A percentile compares a stretch with the other conserved stretches of the same genome.
phyloP scores from a whole-genome alignment of 768 basidiomycete genomes.

The Coprinopsis sp. region DNA sequence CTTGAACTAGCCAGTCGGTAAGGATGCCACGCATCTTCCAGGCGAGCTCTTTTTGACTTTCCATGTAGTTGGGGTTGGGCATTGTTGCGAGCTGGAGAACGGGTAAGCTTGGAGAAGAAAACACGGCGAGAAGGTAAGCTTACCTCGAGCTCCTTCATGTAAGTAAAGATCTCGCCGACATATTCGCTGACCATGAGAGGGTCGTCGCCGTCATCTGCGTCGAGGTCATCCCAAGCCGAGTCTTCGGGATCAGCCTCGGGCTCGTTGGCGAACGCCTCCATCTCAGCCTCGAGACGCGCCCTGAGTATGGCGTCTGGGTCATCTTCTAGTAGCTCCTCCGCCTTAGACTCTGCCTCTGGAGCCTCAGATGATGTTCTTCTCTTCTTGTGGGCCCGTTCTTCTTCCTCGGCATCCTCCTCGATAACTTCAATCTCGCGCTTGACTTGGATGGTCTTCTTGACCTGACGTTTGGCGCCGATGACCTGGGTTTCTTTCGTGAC shows the following conservation, averaged over 20 bases:
- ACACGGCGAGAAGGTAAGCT: constrained; percentile 10
- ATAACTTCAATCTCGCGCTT: constrained; percentile 14
- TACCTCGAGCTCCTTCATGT: constrained; percentile 88
- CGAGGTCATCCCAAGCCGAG: constrained; percentile 84
- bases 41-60: constrained; percentile 85
- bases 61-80: constrained; percentile 95
- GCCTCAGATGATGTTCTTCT: constrained; percentile 67
- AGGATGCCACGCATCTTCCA: constrained; percentile 97
- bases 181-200: constrained; percentile 98
- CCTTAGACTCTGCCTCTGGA: constrained; percentile 38
- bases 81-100: constrained; percentile 62
- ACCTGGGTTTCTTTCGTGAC: constrained; percentile 27
- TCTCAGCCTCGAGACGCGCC: constrained; percentile 42
- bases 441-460: neutral
- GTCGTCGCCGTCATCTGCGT: constrained; percentile 88
- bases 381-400: constrained; percentile 63
- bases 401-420: constrained; percentile 54
- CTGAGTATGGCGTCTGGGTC: constrained; percentile 35
- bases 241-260: constrained; percentile 62
- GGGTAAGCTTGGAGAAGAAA: neutral
- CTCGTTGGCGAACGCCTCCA: constrained; percentile 49
- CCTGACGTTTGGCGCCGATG: constrained; percentile 11
- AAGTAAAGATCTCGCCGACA: constrained; percentile 88
- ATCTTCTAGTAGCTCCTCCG: constrained; percentile 36
- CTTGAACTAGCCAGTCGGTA: constrained; percentile 94